Evolutionary conservation across 495 filamentous ascomycete species (phyloP), one percentile per base, ranked within the genome.

Genomic region (Chaetomium fimeti): DNA sequence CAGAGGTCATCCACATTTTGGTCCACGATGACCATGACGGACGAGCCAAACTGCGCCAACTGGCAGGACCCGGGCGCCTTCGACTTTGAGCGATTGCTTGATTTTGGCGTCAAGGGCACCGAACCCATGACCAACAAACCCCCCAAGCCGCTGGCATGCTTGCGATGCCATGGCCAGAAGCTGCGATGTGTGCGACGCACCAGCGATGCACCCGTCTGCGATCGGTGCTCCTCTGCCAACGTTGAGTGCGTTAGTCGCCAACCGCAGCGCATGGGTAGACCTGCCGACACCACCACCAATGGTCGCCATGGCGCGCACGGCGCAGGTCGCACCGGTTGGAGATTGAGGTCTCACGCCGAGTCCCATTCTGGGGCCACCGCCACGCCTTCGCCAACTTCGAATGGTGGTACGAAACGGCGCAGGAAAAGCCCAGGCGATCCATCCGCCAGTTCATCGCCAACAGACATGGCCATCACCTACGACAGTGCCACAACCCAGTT

Each of bases 211-310:
- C 48, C 20, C 48, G 48, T 51, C 9, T 51, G 48, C 48, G 48
- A 51, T n/a, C 48, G 48, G 6, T 51, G 48, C 9, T 20, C 20
- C 2, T 16, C 48, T 13, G 48, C 48, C 48, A 51, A 51, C 22
- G 22, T 25, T 20, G 22, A 51, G 22, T 51, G 48, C 20, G 48
- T 51, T 20, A 51, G 48, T 11, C 48, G 48, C 5, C 48, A 51
- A 13, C 48, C 48, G 48, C 48, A 51, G 48, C 48, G 48, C n/a
- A 51, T 51, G 48, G 48, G 48, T 2, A 51, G 48, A 25, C 48
- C 48, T 1, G 48, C 22, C 20, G 48, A 51, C 20, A 51, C 48
- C 48, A 13, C 48, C 48, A 51, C 9, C 22, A 9, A 2, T 22
- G n/a, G 11, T 25, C 48, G 48, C 9, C 1, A 22, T 20, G 11